Percentiles rank a stretch among this genome's conserved stretches.
Evolutionary conservation across 2,329 filamentous ascomycete species (phyloP).

Genomic region (Scytalidium sp.): DNA sequence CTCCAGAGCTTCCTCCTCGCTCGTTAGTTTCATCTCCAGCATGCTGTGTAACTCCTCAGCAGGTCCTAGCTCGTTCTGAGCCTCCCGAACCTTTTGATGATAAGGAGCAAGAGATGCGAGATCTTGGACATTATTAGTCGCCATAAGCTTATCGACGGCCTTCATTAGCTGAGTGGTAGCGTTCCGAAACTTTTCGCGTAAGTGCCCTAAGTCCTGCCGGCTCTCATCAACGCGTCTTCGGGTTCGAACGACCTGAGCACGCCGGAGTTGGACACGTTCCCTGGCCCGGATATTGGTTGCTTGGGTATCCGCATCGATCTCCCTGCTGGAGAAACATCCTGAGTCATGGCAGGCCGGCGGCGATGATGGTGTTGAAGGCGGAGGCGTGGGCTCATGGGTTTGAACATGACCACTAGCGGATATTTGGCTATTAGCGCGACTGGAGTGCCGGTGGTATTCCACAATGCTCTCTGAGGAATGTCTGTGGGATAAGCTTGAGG

Average conservation of each 20-base stretch:
- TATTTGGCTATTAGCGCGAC: background rate
- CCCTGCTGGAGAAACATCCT: conserved; percentile 13
- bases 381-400: background rate
- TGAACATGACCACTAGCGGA: background rate
- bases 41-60: conserved; percentile 13
- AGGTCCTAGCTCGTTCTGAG: conserved; percentile 15
- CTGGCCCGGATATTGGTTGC: conserved; percentile 14
- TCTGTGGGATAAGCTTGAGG: background rate
- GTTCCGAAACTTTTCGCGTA: conserved; percentile 10
- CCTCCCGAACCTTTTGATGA: conserved; percentile 12
- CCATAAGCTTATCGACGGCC: conserved; percentile 13
- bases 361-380: background rate
- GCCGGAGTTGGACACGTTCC: conserved; percentile 14
- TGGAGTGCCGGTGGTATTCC: background rate
- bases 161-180: conserved; percentile 1
- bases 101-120: conserved; percentile 9
- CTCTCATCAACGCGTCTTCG: conserved; percentile 8
- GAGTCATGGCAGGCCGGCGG: conserved; percentile 14
- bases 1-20: conserved; percentile 16
- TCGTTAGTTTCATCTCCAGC: conserved; percentile 12
- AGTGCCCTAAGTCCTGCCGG: conserved; percentile 8
- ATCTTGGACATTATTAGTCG: conserved; percentile 4
- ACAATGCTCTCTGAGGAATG: background rate
- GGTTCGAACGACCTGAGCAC: conserved; percentile 13
- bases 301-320: conserved; percentile 8